Base-by-base conservation (phyloP, 441 rosid genomes). In the Theobroma grandiflorum region DNA sequence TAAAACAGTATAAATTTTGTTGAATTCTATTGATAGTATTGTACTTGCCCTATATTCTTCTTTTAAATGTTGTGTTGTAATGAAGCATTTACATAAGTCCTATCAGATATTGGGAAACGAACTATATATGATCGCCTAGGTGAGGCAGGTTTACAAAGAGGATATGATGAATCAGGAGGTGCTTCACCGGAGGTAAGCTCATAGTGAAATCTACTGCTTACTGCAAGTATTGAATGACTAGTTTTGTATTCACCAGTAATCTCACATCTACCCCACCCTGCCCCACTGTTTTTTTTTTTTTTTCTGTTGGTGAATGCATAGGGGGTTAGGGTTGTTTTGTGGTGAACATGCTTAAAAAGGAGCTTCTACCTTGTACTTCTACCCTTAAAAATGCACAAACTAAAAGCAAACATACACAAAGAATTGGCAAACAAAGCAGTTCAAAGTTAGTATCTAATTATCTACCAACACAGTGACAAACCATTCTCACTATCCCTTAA, bases 51-150 rank as follows among this genome's bases (percentile, higher is more conserved):
- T 47, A 7, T 75, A 69, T 55, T 31, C 8, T 26, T 76, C 52
- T 64, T 74, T 45, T 82, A 79, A 58, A 75, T 77, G 79, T 64
- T 59, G 58, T 73, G 49, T 81, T 80, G 82, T 78, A 78, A 87
- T 82, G 81, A 89, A 86, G 86, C 82, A 78, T 82, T 80, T 63
- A 2, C 90, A 84, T 89, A 94, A 98, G 98, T 96, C 53, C 87
- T 96, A 82, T 96, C 99, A 81, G 99, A 96, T 87, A 94, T 90
- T 55, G 96, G 92, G 91, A 93, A 96, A 87, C 90, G 96, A 85
- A 89, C 99, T 7, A 75, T 82, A 77, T 96, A 94, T 86, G 99
- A 96, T 84, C 96, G 91, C 76, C 89, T 88, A 64, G 98, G 97
- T 40, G 98, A 94, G 87, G 95, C 82, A 10, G 97, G 98, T 81